Evolutionary conservation across 768 basidiomycete genomes (phyloP).

Genomic region (Kwoniella europaea): DNA sequence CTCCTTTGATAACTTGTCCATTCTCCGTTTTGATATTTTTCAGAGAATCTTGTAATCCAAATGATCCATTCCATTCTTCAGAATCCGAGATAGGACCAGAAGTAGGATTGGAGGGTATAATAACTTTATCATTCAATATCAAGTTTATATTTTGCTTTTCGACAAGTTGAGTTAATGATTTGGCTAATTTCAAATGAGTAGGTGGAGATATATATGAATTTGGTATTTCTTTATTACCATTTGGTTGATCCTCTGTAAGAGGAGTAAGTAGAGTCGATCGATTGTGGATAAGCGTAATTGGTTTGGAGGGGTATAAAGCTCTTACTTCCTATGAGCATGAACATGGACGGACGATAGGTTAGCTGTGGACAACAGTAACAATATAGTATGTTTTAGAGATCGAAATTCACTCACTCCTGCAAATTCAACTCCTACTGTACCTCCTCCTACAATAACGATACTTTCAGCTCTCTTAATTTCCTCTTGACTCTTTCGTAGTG

Average conservation of each 20-base stretch:
- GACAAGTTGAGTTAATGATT: conserved; percentile 31
- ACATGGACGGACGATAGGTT: no score
- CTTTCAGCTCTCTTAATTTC: conserved; percentile 62
- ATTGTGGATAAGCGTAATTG: conserved; percentile 50
- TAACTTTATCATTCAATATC: conserved; percentile 24
- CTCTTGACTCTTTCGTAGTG: conserved; percentile 60
- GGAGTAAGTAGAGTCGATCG: conserved; percentile 24
- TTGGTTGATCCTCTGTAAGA: conserved; percentile 28
- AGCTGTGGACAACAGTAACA: no score
- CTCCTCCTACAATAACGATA: conserved; percentile 73
- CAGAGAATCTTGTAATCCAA: conserved; percentile 36
- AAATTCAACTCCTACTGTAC: conserved; percentile 68
- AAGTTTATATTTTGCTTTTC: conserved; percentile 26
- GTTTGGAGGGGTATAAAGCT: conserved; percentile 31
- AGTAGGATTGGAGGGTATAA: conserved; percentile 22
- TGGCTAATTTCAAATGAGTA: conserved; percentile 9
- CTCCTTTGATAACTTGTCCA: conserved; percentile 44
- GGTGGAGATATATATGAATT: neutral
- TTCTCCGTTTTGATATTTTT: conserved; percentile 34
- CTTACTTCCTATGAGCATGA: conserved; percentile 37
- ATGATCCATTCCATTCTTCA: conserved; percentile 36
- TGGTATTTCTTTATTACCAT: conserved; percentile 4
- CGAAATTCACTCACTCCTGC: conserved; percentile 40
- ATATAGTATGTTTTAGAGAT: no score
- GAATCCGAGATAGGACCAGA: neutral